Base-by-base conservation (phyloP, 495 filamentous ascomycete species). In the Wilcoxina mikolae region DNA sequence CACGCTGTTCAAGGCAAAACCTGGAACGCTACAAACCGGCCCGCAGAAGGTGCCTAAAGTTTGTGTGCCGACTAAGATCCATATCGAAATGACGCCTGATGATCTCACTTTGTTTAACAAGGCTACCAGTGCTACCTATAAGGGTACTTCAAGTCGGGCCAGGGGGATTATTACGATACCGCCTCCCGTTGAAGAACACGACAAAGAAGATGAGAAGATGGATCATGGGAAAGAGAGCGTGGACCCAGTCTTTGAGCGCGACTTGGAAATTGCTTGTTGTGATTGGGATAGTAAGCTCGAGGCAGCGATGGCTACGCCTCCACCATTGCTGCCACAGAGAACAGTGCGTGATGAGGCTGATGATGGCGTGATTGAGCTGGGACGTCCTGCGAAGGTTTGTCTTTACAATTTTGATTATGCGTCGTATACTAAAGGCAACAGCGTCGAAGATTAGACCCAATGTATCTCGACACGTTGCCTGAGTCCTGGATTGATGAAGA, bases 31-130 rank as follows among this genome's bases (percentile, higher is more conserved):
- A 66, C 85, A 39, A 67, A 95, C 33, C 77, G 79, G 43, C 73
- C 78, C 78, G 17, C 85, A 84, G 67, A 80, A 78, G 57, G 84
- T 83, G 2, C 71, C 93, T 18, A 95, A 85, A 63, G 75, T 83
- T 1, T 72, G 95, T 17, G 72, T 87, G 12, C 86, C 87, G 0
- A 87, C 83, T 11, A 99, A 96, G 67, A 73, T 94, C 45, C 85
- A 79, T 54, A 69, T 96, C 4, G 91, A 96, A 54, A 68, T 95
- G 10, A 79, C 80, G 3, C 73, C 74, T 44, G 91, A 96, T 61
- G 81, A 91, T 59, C 82, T 88, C 58, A 82, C 83, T 56, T 69
- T 74, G 9, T 98, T 98, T 66, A 79, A 75, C 35, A 76, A 88
- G 1, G 73, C 76, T 3, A 78, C 76, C 1, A 68, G 72, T 0